Evolutionary conservation across 2,329 filamentous ascomycete species (phyloP).

Genomic region (Thelonectria discophora): DNA sequence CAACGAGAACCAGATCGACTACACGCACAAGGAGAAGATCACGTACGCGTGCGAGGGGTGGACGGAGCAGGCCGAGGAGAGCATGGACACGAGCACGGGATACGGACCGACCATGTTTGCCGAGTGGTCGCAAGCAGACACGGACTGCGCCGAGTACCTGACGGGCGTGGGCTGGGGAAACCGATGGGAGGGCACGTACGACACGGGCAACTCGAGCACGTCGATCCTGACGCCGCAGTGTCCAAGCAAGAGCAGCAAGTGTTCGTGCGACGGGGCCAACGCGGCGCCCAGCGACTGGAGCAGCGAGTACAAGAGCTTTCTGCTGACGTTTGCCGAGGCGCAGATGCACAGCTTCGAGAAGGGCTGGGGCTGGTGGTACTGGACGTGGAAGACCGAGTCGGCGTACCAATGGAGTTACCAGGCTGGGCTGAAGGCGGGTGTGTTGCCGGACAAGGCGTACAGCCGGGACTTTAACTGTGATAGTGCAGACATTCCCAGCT

Average conservation of each 20-base stretch:
- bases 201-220: constrained; percentile 69
- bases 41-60: constrained; percentile 88
- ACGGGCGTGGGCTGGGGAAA: constrained; percentile 91
- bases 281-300: constrained; percentile 74
- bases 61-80: constrained; percentile 78
- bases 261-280: constrained; percentile 80
- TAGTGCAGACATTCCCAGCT: constrained; percentile 62
- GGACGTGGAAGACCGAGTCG: constrained; percentile 94
- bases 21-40: constrained; percentile 84
- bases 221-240: constrained; percentile 77
- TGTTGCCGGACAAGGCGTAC: constrained; percentile 80
- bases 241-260: constrained; percentile 70
- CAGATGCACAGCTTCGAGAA: constrained; percentile 96
- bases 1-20: constrained; percentile 85
- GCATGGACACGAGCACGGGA: constrained; percentile 77
- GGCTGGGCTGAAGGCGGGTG: constrained; percentile 77
- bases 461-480: constrained; percentile 75
- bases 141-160: constrained; percentile 86
- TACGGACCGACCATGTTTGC: constrained; percentile 95
- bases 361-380: constrained; percentile 98
- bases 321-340: constrained; percentile 90
- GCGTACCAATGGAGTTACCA: constrained; percentile 94
- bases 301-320: constrained; percentile 80
- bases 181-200: constrained; percentile 89
- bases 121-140: constrained; percentile 98